Conservation (phyloP, 306 rosid species). For the Macrotyloma uniflorum region DNA sequence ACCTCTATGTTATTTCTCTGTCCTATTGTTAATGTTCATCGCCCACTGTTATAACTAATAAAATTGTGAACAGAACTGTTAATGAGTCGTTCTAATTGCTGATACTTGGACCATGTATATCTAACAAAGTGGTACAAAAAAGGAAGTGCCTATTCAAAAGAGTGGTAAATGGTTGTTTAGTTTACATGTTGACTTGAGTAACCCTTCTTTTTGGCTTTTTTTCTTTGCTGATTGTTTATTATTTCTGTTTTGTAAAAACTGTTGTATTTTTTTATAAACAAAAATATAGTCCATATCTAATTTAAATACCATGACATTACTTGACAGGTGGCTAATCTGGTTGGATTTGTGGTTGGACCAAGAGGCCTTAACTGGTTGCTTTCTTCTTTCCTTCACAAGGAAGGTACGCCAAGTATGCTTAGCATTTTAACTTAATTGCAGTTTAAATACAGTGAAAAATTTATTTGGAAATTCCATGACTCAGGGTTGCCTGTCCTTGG, state of each 20-base stretch:
- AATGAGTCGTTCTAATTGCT: not conserved
- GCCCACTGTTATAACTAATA: not conserved
- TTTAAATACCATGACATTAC: conserved; percentile 6
- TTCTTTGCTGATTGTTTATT: conserved; percentile 1
- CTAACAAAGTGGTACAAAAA: not conserved
- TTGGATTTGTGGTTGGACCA: conserved; percentile 92
- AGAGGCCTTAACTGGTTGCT: conserved; percentile 74
- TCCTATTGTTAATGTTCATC: not conserved
- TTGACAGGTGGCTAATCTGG: conserved; percentile 87
- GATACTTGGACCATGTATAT: not conserved
- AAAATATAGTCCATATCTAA: conserved; percentile 1
- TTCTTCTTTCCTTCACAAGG: conserved; percentile 68
- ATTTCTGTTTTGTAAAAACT: conserved; percentile 7
- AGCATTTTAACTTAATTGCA: not conserved
- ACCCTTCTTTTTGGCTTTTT: not conserved
- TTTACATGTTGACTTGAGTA: conserved; percentile 15
- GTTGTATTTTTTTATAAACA: conserved; percentile 3
- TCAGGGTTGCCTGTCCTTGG: conserved; percentile 82
- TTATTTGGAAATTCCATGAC: conserved; percentile 32
- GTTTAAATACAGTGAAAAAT: not conserved
- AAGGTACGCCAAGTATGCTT: conserved; percentile 56
- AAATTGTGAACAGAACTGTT: not conserved
- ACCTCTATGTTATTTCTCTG: not conserved
- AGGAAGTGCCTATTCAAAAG: not conserved
- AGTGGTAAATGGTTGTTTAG: conserved; percentile 13